Evolutionary conservation across 306 rosid species (phyloP).

Genomic region (Trifolium fragiferum): DNA sequence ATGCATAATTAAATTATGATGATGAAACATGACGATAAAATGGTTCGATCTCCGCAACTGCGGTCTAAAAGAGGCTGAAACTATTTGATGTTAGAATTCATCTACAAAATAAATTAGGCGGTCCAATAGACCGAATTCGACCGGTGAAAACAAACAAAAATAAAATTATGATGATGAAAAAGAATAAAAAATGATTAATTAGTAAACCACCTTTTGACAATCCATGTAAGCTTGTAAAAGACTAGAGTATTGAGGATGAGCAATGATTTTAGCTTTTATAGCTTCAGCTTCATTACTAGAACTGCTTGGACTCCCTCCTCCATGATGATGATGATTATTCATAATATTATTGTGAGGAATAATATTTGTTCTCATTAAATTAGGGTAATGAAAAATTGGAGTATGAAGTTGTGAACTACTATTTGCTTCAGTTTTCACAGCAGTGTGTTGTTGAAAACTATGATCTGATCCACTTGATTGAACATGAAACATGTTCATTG

Average conservation of each 20-base stretch:
- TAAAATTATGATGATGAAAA: neutral
- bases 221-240: constrained; percentile 93
- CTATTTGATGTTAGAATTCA: too few relatives aligned
- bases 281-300: constrained; percentile 63
- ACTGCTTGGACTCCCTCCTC: constrained; percentile 44
- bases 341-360: constrained; percentile 22
- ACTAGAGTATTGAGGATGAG: constrained; percentile 90
- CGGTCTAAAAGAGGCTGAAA: too few relatives aligned
- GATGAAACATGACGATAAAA: too few relatives aligned
- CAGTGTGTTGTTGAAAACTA: constrained; percentile 53
- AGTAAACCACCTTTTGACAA: constrained; percentile 78
- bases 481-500: constrained; percentile 61
- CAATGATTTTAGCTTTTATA: constrained; percentile 86
- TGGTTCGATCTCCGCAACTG: too few relatives aligned
- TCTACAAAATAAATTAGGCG: too few relatives aligned
- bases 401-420: constrained; percentile 59
- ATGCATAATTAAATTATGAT: neutral
- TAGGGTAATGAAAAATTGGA: constrained; percentile 67
- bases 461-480: constrained; percentile 66
- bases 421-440: constrained; percentile 68
- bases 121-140: too few relatives aligned
- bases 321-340: constrained; percentile 40
- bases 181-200: neutral
- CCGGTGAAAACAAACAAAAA: too few relatives aligned
- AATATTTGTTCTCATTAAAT: constrained; percentile 51